Percentiles rank a stretch among this genome's conserved stretches.
Evolutionary conservation across 768 basidiomycete species (phyloP).

Genomic region (Lactarius pseudohatsudake): DNA sequence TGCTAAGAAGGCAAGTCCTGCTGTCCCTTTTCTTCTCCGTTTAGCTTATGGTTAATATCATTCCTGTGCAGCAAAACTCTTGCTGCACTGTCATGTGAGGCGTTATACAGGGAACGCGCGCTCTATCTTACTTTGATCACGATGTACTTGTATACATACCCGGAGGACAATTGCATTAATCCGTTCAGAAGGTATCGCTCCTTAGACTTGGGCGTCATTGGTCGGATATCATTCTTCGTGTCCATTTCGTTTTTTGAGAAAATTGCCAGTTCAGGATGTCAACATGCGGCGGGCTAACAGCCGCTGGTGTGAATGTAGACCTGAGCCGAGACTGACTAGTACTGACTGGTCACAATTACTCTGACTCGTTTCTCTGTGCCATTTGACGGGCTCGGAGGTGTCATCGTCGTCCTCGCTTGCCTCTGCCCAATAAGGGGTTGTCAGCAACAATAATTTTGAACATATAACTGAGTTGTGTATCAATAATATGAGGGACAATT

Average conservation of each 20-base stretch:
- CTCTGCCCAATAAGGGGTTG: constrained; percentile 39
- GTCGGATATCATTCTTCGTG: no score
- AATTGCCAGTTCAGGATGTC: no score
- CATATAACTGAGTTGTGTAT: not conserved
- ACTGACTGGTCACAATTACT: constrained; percentile 24
- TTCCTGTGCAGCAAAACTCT: constrained; percentile 76
- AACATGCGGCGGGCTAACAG: no score
- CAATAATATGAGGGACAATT: not conserved
- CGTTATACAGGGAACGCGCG: not conserved
- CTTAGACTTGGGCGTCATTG: not conserved
- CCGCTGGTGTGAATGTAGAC: no score
- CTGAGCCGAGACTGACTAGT: constrained; percentile 23
- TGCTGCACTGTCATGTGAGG: constrained; percentile 83
- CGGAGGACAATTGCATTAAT: constrained; percentile 22
- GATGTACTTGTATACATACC: constrained; percentile 26
- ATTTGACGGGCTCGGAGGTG: no score
- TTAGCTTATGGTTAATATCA: not conserved
- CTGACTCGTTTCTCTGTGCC: no score
- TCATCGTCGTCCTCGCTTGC: no score
- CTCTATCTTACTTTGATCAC: constrained; percentile 20
- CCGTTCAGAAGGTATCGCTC: not conserved
- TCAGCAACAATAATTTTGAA: not conserved
- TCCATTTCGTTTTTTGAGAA: no score
- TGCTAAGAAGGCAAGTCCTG: constrained; percentile 83
- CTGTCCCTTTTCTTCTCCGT: not conserved